A percentile compares a stretch with the other conserved stretches of the same genome.
Conservation (phyloP, 2,329 filamentous ascomycete genomes). For the Neospermospora avenae region DNA sequence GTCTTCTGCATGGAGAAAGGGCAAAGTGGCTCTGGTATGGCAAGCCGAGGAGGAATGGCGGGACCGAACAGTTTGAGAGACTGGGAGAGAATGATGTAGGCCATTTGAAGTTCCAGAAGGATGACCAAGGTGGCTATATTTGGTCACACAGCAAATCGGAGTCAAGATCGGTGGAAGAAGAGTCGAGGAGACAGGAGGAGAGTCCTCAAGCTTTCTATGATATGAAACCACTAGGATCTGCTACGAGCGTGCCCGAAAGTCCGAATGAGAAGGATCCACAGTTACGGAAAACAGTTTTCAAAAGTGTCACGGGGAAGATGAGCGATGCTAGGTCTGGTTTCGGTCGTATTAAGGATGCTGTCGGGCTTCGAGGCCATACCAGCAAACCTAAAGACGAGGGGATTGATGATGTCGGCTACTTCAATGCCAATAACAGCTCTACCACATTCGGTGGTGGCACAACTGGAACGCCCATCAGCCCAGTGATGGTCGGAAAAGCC, state of each 20-base stretch:
- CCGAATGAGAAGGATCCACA: slow-evolving; percentile 53
- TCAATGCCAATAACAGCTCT: slow-evolving; percentile 25
- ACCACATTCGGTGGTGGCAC: slow-evolving; percentile 11
- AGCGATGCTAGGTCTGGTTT: slow-evolving; percentile 80
- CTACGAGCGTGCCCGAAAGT: slow-evolving; percentile 46
- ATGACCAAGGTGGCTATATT: slow-evolving; percentile 48
- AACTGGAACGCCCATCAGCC: slow-evolving; percentile 23
- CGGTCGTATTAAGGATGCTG: slow-evolving; percentile 80
- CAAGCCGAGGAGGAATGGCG: slow-evolving; percentile 67
- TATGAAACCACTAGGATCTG: slow-evolving; percentile 43
- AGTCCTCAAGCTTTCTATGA: slow-evolving; percentile 45
- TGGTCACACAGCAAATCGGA: slow-evolving; percentile 49
- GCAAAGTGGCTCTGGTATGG: slow-evolving; percentile 95
- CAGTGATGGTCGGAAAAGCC: slow-evolving; percentile 43
- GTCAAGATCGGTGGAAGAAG: slow-evolving; percentile 51
- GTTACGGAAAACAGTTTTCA: slow-evolving; percentile 66
- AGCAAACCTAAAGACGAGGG: slow-evolving; percentile 52
- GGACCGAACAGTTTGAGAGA: slow-evolving; percentile 44
- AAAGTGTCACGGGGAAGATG: slow-evolving; percentile 74
- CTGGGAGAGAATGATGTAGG: slow-evolving; percentile 43
- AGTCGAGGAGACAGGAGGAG: slow-evolving; percentile 41
- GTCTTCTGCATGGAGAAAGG: slow-evolving; percentile 74
- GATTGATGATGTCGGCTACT: slow-evolving; percentile 24
- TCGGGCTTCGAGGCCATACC: slow-evolving; percentile 55
- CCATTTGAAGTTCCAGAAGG: slow-evolving; percentile 52